Evolutionary conservation across 306 rosid genomes (phyloP).

Genomic region (Glycine latifolia): DNA sequence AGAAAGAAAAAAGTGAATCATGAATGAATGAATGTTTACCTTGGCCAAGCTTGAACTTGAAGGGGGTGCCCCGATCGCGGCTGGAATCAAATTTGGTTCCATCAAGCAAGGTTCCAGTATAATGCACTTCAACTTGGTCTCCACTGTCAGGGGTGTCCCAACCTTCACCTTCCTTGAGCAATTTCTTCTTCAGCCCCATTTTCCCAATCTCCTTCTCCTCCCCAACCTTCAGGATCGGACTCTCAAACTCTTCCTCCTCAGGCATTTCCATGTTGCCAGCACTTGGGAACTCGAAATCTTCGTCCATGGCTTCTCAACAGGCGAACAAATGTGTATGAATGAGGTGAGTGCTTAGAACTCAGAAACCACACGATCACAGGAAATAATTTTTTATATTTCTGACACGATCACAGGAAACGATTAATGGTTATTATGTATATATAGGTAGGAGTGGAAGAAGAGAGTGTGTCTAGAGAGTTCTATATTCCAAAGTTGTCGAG

Average conservation of each 20-base stretch:
- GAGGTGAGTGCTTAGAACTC: background rate
- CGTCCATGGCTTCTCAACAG: constrained; percentile 51
- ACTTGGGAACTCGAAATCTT: constrained; percentile 66
- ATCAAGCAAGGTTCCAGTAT: constrained; percentile 79
- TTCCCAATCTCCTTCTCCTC: constrained; percentile 84
- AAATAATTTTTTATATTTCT: background rate
- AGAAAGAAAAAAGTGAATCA: background rate
- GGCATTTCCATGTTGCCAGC: constrained; percentile 53
- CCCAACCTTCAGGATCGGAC: constrained; percentile 65
- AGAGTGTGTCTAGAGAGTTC: constrained; percentile 44
- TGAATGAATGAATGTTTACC: constrained; percentile 46
- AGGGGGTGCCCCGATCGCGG: constrained; percentile 79
- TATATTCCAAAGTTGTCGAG: background rate
- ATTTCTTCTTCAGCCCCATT: constrained; percentile 77
- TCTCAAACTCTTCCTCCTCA: constrained; percentile 45
- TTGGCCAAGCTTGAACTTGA: constrained; percentile 80
- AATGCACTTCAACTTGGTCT: constrained; percentile 92
- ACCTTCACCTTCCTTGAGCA: constrained; percentile 75
- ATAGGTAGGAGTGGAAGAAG: background rate
- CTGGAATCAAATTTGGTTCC: constrained; percentile 86
- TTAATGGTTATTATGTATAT: too few species aligned
- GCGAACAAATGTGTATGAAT: background rate
- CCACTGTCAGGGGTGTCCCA: constrained; percentile 77
- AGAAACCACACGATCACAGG: background rate
- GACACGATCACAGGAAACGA: background rate